Percentiles rank a stretch among this genome's conserved stretches.
Conservation (phyloP, 2,329 filamentous ascomycete genomes). For the Didymella arachidicola region DNA sequence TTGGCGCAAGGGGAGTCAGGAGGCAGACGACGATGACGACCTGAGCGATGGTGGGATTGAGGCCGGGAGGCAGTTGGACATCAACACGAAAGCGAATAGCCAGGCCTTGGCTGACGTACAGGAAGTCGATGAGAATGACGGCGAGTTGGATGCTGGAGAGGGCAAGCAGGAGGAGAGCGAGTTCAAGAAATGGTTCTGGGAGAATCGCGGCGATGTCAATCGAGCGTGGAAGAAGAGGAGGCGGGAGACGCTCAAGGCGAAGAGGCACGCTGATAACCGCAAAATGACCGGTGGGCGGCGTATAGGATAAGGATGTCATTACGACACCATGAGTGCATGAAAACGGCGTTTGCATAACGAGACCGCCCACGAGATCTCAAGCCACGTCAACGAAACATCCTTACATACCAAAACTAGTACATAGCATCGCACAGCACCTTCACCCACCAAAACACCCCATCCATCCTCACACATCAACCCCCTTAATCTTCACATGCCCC, state of each 20-base stretch:
- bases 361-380: not conserved
- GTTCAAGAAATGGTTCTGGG: slow-evolving; percentile 69
- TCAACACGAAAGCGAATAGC: slow-evolving; percentile 40
- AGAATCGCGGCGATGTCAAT: slow-evolving; percentile 58
- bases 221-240: slow-evolving; percentile 63
- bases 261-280: slow-evolving; percentile 67
- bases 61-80: slow-evolving; percentile 35
- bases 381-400: too few relatives aligned
- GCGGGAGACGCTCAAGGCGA: slow-evolving; percentile 66
- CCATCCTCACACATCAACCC: slow-evolving; percentile 19
- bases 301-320: not conserved
- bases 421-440: not conserved
- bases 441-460: not conserved
- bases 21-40: slow-evolving; percentile 50
- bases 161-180: slow-evolving; percentile 60
- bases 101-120: not conserved
- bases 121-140: not conserved
- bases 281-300: slow-evolving; percentile 47
- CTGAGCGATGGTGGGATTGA: slow-evolving; percentile 36
- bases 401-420: not conserved
- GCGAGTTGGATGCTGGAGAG: slow-evolving; percentile 40
- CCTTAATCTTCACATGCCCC: slow-evolving; percentile 34
- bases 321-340: not conserved
- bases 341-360: too few relatives aligned
- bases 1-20: slow-evolving; percentile 50